Conservation (phyloP, 345 rosid genomes). For the Lepidium sativum region DNA sequence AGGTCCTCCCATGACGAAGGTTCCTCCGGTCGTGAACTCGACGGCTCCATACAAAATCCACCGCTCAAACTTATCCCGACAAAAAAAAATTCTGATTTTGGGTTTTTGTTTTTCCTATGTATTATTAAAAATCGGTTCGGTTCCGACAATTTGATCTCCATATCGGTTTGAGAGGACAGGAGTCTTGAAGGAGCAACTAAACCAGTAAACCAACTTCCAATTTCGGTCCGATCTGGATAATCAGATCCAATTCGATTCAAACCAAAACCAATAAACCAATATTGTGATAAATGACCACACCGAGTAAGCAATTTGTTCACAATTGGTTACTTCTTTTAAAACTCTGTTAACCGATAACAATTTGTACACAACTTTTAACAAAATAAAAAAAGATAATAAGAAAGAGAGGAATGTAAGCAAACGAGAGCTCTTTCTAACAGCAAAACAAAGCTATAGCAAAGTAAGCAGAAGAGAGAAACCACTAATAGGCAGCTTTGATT, state of each 20-base stretch:
- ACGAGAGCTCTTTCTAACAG: background rate
- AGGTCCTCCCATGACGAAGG: constrained; percentile 82
- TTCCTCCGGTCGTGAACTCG: constrained; percentile 29
- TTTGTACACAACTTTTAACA: too few species aligned
- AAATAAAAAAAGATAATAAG: too few species aligned
- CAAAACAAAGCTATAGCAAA: background rate
- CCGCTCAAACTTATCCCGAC: background rate
- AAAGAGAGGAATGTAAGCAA: too few species aligned
- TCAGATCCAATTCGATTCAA: background rate
- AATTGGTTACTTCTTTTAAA: too few species aligned
- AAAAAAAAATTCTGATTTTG: background rate
- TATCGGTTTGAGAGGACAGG: background rate
- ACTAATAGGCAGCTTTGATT: background rate
- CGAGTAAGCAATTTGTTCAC: too few species aligned
- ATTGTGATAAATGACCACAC: too few species aligned
- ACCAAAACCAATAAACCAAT: too few species aligned
- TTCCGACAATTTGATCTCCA: background rate
- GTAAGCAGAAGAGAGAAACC: background rate
- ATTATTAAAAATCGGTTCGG: background rate
- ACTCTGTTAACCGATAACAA: too few species aligned
- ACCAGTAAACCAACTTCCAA: background rate
- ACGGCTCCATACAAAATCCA: constrained; percentile 20
- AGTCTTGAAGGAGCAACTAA: background rate
- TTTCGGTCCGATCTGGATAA: background rate
- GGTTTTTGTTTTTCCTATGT: background rate